Conservation (phyloP, 2,329 filamentous ascomycete genomes). For the Cladosporium sp. region DNA sequence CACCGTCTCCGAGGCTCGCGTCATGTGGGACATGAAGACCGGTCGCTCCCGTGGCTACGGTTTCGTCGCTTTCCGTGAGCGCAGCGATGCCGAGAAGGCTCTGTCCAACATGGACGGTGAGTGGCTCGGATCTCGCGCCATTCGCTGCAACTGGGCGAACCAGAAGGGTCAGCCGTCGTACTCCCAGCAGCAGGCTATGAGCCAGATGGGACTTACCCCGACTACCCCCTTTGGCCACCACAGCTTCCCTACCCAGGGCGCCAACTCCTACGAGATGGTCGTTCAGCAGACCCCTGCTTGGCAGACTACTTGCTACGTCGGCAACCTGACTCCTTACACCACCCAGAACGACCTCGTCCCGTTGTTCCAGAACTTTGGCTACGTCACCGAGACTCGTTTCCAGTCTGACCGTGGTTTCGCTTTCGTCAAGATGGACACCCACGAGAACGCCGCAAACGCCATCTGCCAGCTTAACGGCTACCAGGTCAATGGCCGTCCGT, state of each 20-base stretch:
- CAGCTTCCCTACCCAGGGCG: slow-evolving; percentile 84
- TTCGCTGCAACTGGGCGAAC: slow-evolving; percentile 99
- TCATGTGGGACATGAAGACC: slow-evolving; percentile 99
- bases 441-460: slow-evolving; percentile 96
- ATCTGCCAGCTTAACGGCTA: slow-evolving; percentile 98
- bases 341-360: slow-evolving; percentile 96
- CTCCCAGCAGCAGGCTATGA: slow-evolving; percentile 95
- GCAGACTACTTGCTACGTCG: slow-evolving; percentile 98
- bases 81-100: slow-evolving; percentile 89
- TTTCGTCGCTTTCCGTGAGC: slow-evolving; percentile 95
- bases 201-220: slow-evolving; percentile 95
- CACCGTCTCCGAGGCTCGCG: slow-evolving; percentile 90
- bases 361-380: slow-evolving; percentile 97
- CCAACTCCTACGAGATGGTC: slow-evolving; percentile 97
- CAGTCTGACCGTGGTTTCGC: slow-evolving; percentile 97
- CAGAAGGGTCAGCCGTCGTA: slow-evolving; percentile 99
- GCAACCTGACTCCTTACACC: slow-evolving; percentile 95
- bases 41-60: slow-evolving; percentile 95
- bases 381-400: slow-evolving; percentile 94
- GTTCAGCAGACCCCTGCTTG: slow-evolving; percentile 90
- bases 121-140: slow-evolving; percentile 96
- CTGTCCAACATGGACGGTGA: slow-evolving; percentile 97
- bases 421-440: slow-evolving; percentile 98
- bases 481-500: slow-evolving; percentile 90
- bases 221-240: slow-evolving; percentile 96